Base-by-base conservation (phyloP, 108 stramenopile species). In the Thalassiosira profunda region DNA sequence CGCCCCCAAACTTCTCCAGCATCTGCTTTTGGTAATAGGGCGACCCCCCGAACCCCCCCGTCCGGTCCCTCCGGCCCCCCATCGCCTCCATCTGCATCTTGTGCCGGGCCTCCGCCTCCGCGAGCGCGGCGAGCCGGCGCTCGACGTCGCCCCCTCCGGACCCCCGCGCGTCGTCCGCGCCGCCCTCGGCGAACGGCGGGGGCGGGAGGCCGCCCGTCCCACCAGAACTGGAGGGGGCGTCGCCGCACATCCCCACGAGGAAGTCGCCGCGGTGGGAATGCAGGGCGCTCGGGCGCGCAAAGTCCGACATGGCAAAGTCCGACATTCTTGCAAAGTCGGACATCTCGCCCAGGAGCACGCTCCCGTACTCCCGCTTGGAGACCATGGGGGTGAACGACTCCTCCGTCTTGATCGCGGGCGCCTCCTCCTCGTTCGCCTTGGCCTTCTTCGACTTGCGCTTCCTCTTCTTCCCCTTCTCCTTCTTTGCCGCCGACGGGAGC, bases 381-480 rank as follows among this genome's bases (percentile, higher is more conserved):
- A 84, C 87, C 6, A 47, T 34, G 20, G 84, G 83, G 76, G 88
- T 88, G 6, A 86, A 87, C 7, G 67, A 60, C 8, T 83, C 58
- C 23, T 23, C 45, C 45, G 23, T 46, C 23, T 20, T 1, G 21
- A 12, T 20, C 4, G 43, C 18, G 17, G 43, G 43, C 17, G 21
- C 10, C 23, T 6, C 23, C 1, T 20, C 10, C 1, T 20, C 43
- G 6, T 20, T 12, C 21, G 12, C 0, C 7, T 17, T 20, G 10
- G 12, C 0, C 23, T 20, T 20, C 23, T 20, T 12, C 0, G 45
- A 23, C 3, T 1, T 18, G 11, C 45, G 23, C 9, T 46, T 20
- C 5, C 23, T 23, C 20, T 23, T 46, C 23, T 46, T 46, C 21
- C 7, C 5, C 8, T 12, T 46, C 45, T n/a, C 23, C 45, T 23